Evolutionary conservation across 1,139 yeast species (phyloP).

Genomic region (Candida sanyaensis): DNA sequence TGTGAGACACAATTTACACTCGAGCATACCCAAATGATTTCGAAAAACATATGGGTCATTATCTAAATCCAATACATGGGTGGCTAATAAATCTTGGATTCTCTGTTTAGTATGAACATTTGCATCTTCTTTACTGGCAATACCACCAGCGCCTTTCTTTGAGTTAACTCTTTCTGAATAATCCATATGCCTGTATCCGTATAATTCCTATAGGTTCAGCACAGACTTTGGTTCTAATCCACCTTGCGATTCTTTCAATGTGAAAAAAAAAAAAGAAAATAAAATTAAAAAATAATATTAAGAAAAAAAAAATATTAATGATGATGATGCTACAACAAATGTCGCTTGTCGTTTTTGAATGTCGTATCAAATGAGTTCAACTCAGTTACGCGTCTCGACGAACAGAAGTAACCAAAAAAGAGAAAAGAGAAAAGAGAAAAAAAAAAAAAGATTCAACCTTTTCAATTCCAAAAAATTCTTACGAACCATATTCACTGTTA

Average conservation of each 20-base stretch:
- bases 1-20: constrained; percentile 76
- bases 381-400: too few species aligned
- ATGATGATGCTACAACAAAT: too few species aligned
- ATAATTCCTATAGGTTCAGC: too few species aligned
- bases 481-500: too few species aligned
- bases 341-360: too few species aligned
- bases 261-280: background rate
- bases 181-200: constrained; percentile 30
- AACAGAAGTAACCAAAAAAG: too few species aligned
- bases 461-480: background rate
- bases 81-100: constrained; percentile 61
- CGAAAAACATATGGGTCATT: constrained; percentile 77
- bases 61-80: constrained; percentile 62
- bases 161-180: constrained; percentile 47
- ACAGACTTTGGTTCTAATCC: too few species aligned
- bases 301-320: background rate
- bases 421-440: background rate
- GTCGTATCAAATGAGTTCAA: too few species aligned
- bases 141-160: constrained; percentile 63
- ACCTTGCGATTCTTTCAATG: too few species aligned
- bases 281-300: too few species aligned
- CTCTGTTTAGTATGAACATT: constrained; percentile 68
- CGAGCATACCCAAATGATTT: constrained; percentile 73
- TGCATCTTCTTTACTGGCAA: constrained; percentile 68
- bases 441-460: background rate